Base-by-base conservation (phyloP, 495 filamentous ascomycete genomes). In the Trichocladium uniseriatum region DNA sequence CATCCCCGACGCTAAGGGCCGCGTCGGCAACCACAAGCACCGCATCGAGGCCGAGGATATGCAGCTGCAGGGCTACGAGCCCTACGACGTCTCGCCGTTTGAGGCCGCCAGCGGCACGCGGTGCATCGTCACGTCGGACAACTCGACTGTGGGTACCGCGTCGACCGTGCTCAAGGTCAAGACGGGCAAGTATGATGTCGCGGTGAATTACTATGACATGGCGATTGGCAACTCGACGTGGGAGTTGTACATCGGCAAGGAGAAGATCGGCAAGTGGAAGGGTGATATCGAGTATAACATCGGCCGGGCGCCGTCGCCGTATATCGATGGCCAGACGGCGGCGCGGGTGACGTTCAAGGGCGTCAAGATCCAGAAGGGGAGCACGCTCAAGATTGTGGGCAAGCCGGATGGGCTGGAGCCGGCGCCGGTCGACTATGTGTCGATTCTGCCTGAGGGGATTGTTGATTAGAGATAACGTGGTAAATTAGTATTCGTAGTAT, bases 341-440 rank as follows among this genome's bases (percentile, higher is more conserved):
- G 81, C 72, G 6, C 63, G 83, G 10, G 69, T 82, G 19, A 83
- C 74, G 2, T 82, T 85, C 46, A 58, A 56, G 8, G 60, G 60
- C 0, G 64, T 86, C 0, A 52, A 67, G 38, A 62, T 84, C 13
- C 57, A 57, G 19, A 71, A 72, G 57, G 79, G 80, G 1, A 76
- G 80, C 62, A 58, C 65, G 43, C 50, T 85, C 53, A 82, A 75
- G 58, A 76, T 86, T 59, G 70, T 79, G 10, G 78, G 80, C 0
- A 62, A 38, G 35, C 73, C 81, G 8, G 67, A 84, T 63, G 81
- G 81, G 0, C 61, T 66, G 32, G 82, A 86, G 67, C 67, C 66
- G 19, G 82, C 82, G 36, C 78, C 80, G 36, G 38, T 87, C 57
- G 83, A 87, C 63, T 87, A 86, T 66, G 64, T 87, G 39, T 68